Evolutionary conservation across 2,329 filamentous ascomycete genomes (phyloP).

Genomic region (Epichloe brachyelytri): DNA sequence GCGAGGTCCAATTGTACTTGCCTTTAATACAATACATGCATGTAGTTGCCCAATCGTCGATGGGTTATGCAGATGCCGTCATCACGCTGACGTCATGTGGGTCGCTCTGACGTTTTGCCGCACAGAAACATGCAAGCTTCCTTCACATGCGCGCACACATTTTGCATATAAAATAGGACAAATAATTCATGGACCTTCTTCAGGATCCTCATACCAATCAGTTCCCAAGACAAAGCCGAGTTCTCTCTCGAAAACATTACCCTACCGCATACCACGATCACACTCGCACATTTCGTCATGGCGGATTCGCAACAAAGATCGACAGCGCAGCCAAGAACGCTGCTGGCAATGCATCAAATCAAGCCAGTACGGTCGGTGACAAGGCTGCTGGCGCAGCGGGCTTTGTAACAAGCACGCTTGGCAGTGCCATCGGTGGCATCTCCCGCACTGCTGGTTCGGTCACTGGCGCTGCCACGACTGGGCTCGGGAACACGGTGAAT

Average conservation of each 20-base stretch:
- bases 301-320: constrained; percentile 1
- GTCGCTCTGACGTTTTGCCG: background rate
- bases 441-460: constrained; percentile 27
- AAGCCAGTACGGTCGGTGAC: constrained; percentile 14
- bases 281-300: constrained; percentile 7
- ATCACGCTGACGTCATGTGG: constrained; percentile 6
- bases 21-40: background rate
- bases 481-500: constrained; percentile 42
- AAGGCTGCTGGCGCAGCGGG: constrained; percentile 22
- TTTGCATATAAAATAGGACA: background rate
- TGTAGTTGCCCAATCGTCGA: background rate
- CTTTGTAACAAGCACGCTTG: constrained; percentile 27
- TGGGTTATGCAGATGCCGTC: background rate
- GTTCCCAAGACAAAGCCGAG: background rate
- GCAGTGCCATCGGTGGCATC: constrained; percentile 28
- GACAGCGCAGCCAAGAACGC: constrained; percentile 4
- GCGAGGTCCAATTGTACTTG: background rate
- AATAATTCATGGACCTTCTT: too few species aligned
- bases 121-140: background rate
- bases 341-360: constrained; percentile 6
- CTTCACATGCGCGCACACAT: background rate
- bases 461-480: constrained; percentile 39
- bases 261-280: background rate
- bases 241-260: background rate
- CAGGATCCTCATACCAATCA: too few species aligned